Conservation (phyloP, 1,284 basidiomycete species). For the Pisolithus thermaeus region DNA sequence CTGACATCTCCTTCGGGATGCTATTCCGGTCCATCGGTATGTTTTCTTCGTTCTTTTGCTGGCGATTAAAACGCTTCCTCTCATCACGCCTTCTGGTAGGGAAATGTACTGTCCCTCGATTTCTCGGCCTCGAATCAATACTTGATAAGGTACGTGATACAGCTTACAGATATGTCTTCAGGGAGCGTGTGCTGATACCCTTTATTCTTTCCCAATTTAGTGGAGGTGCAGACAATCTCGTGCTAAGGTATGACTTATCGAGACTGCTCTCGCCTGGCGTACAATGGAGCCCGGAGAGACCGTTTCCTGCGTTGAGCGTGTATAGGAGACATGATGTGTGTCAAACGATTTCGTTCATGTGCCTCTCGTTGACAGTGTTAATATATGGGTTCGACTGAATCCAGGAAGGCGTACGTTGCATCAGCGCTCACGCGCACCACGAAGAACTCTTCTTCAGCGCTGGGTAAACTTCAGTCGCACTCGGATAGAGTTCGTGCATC, state of each 20-base stretch:
- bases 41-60: constrained; percentile 17
- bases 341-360: background rate
- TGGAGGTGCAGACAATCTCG: constrained; percentile 52
- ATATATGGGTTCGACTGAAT: background rate
- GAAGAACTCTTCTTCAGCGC: constrained; percentile 65
- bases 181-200: background rate
- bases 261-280: constrained; percentile 6
- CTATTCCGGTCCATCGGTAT: constrained; percentile 47
- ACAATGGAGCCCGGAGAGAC: constrained; percentile 6
- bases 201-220: constrained; percentile 29
- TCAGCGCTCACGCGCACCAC: constrained; percentile 56
- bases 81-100: constrained; percentile 30
- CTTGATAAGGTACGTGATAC: constrained; percentile 52
- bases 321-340: constrained; percentile 30
- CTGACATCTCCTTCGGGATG: constrained; percentile 40
- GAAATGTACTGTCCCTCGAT: constrained; percentile 62
- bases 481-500: constrained; percentile 21
- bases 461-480: constrained; percentile 34
- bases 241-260: constrained; percentile 54
- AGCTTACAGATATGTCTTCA: constrained; percentile 2
- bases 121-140: constrained; percentile 61
- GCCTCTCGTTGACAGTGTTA: background rate
- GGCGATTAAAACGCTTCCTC: background rate
- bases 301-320: constrained; percentile 13
- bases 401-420: constrained; percentile 57